Evolutionary conservation across 139 green algal genomes (phyloP), one percentile per base, ranked within the genome.

Genomic region (Nannochloris sp.): DNA sequence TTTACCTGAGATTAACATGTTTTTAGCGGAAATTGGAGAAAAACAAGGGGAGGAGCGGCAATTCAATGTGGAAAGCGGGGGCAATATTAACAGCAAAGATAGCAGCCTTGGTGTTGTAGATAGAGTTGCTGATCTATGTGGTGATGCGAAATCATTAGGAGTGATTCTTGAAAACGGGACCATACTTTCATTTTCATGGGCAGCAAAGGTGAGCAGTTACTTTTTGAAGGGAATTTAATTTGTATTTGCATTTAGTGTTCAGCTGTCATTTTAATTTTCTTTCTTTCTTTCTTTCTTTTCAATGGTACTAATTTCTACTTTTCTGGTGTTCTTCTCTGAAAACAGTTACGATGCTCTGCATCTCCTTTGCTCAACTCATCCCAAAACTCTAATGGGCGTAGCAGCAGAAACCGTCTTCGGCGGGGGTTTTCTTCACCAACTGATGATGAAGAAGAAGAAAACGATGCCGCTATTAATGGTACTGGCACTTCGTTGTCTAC

Each of bases 121-220:
- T 10, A 32, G 84, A 0, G 67, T 70, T 2, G 81, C 48, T 0
- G 68, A 64, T 19, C 27, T 75, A 15, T 60, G 34, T 0, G 68
- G 60, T 0, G 68, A 75, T 24, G 59, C 46, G 9, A 46, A 72
- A 3, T 59, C 55, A 8, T 13, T 92, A 32, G 60, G 90, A 37
- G 60, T 91, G 0, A 79, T 65, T 1, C 76, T 85, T 27, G 61
- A 63, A 3, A 82, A 89, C 36, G 85, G 84, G 19, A 71, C 67
- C 31, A 62, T 84, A 57, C 78, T 75, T 27, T 68, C 78, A 12
- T 76, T 76, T 37, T 82, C 71, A 4, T 92, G 85, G 85, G 56
- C 70, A 6, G 81, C 77, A 45, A 81, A 90, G 77, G 85, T 89
- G 51, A 14, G 61, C 7, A 33, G 4, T 19, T 27, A 19, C 42